Evolutionary conservation across 768 basidiomycete species (phyloP).

Genomic region (Goffeauzyma gilvescens): DNA sequence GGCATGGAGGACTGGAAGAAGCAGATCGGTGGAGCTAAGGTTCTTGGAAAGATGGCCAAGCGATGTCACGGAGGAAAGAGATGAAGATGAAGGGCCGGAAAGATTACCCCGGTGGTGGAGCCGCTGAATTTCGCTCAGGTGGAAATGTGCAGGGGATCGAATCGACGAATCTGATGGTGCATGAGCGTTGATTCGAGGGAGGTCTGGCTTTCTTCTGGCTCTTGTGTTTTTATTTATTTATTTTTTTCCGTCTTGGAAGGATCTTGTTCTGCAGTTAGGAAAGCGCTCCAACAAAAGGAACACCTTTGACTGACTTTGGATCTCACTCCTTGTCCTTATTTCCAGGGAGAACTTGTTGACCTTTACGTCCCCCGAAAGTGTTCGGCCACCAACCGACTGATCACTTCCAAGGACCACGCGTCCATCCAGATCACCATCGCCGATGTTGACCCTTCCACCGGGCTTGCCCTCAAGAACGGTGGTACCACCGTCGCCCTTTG

Average conservation of each 20-base stretch:
- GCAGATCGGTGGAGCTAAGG: no score
- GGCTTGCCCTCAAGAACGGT: slow-evolving; percentile 35
- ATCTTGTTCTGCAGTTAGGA: not conserved
- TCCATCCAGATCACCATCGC: slow-evolving; percentile 90
- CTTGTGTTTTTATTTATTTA: not conserved
- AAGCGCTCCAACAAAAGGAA: no score
- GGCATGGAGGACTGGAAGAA: no score
- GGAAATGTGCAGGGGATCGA: not conserved
- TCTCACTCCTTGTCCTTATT: no score
- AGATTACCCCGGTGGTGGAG: not conserved
- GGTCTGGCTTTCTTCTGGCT: not conserved
- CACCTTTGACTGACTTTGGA: no score
- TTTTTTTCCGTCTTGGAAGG: not conserved
- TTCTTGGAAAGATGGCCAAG: not conserved
- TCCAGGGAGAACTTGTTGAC: slow-evolving; percentile 91
- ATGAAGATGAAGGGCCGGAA: not conserved
- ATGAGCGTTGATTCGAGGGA: no score
- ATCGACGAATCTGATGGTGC: no score
- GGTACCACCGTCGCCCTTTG: slow-evolving; percentile 79
- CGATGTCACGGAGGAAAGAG: not conserved
- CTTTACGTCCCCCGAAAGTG: slow-evolving; percentile 99
- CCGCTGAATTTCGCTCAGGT: not conserved
- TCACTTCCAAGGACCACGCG: slow-evolving; percentile 97
- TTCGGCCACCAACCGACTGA: slow-evolving; percentile 90
- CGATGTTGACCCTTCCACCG: slow-evolving; percentile 71